Percentiles rank a stretch among this genome's conserved stretches.
These are phyloP conservation scores for Rhynchospora tenuis DNA, from an alignment of 176 grass and related monocot genomes.

Conservation along the genomic window DNA sequence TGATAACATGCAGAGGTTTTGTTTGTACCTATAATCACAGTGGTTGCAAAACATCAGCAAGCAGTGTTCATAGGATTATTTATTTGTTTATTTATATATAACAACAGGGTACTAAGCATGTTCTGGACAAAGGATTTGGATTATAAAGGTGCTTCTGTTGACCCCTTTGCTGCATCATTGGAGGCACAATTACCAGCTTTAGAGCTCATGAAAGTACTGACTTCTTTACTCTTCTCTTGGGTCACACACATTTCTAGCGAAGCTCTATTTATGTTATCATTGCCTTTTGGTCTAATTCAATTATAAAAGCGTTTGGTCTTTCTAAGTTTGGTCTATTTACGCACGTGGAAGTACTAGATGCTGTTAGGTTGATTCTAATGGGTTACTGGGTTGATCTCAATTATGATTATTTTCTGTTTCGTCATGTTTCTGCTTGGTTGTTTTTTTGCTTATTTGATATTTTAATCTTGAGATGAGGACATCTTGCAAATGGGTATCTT, in stretches of 20 bases:
- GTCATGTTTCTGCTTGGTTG: background rate
- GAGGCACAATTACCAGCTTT: slow-evolving; percentile 64
- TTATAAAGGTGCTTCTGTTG: slow-evolving; percentile 39
- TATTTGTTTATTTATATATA: too few relatives aligned
- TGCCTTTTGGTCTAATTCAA: background rate
- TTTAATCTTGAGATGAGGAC: background rate
- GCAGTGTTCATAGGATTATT: slow-evolving; percentile 5
- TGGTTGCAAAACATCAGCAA: background rate
- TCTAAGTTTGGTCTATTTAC: too few relatives aligned
- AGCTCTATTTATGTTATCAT: background rate
- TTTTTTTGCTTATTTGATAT: background rate
- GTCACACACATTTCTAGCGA: background rate
- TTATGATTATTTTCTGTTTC: background rate
- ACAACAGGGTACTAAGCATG: slow-evolving; percentile 78
- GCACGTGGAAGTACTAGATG: too few relatives aligned
- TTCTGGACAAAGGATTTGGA: slow-evolving; percentile 65
- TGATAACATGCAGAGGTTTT: background rate
- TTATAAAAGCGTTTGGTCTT: background rate
- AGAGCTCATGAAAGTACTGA: slow-evolving; percentile 82
- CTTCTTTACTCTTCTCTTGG: background rate
- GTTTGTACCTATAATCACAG: too few relatives aligned
- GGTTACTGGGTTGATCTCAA: background rate
- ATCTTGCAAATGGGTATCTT: background rate
- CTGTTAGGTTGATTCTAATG: background rate
- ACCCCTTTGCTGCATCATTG: slow-evolving; percentile 36